These are phyloP conservation scores for Botrytis byssoidea DNA, from an alignment of 2,329 filamentous ascomycete species.

Conservation along the genomic window DNA sequence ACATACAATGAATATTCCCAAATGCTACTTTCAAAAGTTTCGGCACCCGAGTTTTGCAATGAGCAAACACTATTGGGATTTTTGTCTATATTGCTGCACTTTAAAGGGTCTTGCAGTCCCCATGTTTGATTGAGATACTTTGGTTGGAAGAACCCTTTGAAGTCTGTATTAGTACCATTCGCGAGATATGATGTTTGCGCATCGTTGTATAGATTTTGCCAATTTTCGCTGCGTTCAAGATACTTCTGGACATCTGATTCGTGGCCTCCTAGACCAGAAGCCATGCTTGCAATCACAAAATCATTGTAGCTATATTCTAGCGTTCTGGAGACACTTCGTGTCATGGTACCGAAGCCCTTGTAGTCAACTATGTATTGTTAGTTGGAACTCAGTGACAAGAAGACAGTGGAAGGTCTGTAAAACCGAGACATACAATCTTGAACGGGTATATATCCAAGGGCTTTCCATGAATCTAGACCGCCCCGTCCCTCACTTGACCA, in stretches of 20 bases:
- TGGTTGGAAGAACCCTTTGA: constrained; percentile 68
- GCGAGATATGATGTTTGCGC: constrained; percentile 54
- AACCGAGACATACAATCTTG: constrained; percentile 50
- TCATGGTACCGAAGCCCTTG: constrained; percentile 64
- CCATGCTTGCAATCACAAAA: constrained; percentile 64
- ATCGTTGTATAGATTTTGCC: constrained; percentile 59
- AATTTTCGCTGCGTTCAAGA: constrained; percentile 45
- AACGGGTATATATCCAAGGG: constrained; percentile 67
- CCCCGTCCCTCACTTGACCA: constrained; percentile 72
- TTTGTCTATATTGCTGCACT: constrained; percentile 50
- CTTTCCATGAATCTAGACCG: constrained; percentile 70
- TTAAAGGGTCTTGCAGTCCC: constrained; percentile 65
- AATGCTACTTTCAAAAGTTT: constrained; percentile 70
- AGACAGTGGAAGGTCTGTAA: not conserved
- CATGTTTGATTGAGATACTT: constrained; percentile 65
- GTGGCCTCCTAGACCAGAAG: constrained; percentile 54
- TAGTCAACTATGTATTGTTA: constrained; percentile 47
- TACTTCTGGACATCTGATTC: constrained; percentile 46
- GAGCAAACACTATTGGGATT: constrained; percentile 33
- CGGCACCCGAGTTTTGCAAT: constrained; percentile 40
- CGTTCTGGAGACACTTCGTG: constrained; percentile 67
- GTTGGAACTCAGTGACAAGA: not conserved
- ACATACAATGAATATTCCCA: constrained; percentile 61
- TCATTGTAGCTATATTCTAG: constrained; percentile 78
- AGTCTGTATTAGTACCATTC: constrained; percentile 57